These are phyloP conservation scores for Aureobasidium lini DNA, from an alignment of 2,329 filamentous ascomycete genomes.

Conservation along the genomic window DNA sequence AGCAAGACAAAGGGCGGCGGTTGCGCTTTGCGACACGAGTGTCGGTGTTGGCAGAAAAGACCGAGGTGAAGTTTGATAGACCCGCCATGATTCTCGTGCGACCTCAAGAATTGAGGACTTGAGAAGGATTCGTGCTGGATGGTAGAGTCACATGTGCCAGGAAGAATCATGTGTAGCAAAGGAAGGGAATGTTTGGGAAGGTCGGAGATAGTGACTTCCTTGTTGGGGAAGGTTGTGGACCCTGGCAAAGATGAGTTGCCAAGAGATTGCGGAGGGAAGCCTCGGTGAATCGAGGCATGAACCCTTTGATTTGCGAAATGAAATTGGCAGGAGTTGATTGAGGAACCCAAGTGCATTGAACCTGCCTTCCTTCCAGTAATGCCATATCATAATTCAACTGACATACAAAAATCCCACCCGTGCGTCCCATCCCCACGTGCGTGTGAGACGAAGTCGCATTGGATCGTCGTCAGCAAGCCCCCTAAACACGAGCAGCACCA, in stretches of 20 bases:
- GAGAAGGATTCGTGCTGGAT: neutral
- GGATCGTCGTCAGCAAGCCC: neutral
- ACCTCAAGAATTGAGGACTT: neutral
- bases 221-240: neutral
- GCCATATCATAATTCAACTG: neutral
- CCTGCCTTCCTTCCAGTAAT: neutral
- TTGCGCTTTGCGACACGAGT: constrained; percentile 11
- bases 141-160: too few species aligned
- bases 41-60: neutral
- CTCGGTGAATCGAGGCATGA: neutral
- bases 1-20: constrained; percentile 5
- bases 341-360: neutral
- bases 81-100: neutral
- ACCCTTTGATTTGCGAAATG: neutral
- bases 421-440: neutral
- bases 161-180: neutral
- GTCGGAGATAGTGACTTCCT: constrained; percentile 2
- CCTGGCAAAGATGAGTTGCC: neutral
- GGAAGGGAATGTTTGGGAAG: neutral
- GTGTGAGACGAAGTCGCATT: neutral
- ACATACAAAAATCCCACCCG: neutral
- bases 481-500: neutral
- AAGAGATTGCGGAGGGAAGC: neutral
- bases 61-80: neutral
- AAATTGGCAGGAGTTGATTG: neutral